These are phyloP conservation scores for Nigrospora sphaerica DNA, from an alignment of 2,329 filamentous ascomycete genomes.

Conservation along the genomic window DNA sequence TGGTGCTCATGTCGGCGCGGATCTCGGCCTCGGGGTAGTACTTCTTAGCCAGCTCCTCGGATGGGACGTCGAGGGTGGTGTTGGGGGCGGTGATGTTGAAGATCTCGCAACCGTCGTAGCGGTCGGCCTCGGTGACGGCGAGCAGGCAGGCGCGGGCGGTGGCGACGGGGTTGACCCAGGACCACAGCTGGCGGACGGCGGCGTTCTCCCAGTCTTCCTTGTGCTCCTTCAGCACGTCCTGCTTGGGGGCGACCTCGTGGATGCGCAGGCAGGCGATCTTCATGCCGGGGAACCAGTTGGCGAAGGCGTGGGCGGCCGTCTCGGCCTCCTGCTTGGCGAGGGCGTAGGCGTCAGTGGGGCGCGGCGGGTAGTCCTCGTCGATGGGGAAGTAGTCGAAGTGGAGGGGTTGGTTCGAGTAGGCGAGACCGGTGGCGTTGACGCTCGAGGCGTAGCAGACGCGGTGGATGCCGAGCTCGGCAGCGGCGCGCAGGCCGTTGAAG, in stretches of 20 bases:
- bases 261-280: constrained; percentile 29
- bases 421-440: constrained; percentile 29
- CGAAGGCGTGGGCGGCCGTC: constrained; percentile 23
- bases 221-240: constrained; percentile 23
- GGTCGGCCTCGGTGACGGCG: constrained; percentile 21
- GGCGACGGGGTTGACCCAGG: constrained; percentile 25
- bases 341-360: constrained; percentile 26
- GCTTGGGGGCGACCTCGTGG: constrained; percentile 23
- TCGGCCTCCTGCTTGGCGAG: constrained; percentile 28
- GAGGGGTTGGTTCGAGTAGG: constrained; percentile 25
- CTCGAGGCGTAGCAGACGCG: constrained; percentile 27
- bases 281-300: constrained; percentile 27
- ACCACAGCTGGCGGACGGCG: constrained; percentile 27
- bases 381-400: constrained; percentile 28
- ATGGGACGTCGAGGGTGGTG: constrained; percentile 16
- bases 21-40: constrained; percentile 18
- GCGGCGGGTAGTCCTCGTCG: constrained; percentile 23
- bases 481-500: constrained; percentile 30
- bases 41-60: constrained; percentile 13
- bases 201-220: constrained; percentile 22
- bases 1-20: constrained; percentile 11
- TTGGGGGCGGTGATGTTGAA: constrained; percentile 27
- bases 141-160: constrained; percentile 26
- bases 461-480: constrained; percentile 24
- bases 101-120: constrained; percentile 22